These are phyloP conservation scores for Ogataea thermomethanolica DNA, from an alignment of 805 yeast genomes.

Conservation along the genomic window DNA sequence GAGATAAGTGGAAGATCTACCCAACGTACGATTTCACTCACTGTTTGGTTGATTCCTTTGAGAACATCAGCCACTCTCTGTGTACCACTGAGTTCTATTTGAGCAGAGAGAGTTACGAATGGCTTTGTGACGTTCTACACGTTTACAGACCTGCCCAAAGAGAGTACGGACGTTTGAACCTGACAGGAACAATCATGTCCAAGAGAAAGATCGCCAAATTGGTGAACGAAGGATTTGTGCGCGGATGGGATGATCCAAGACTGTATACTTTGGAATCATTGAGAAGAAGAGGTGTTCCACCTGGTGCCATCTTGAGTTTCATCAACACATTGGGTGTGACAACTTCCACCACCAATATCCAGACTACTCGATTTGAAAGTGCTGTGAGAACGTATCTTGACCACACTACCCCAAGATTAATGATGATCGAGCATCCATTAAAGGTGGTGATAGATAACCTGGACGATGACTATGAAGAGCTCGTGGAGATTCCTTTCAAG, in stretches of 20 bases:
- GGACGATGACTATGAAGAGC: constrained; percentile 67
- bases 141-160: constrained; percentile 98
- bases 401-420: constrained; percentile 87
- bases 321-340: constrained; percentile 96
- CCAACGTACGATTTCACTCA: constrained; percentile 99
- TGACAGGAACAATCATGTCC: constrained; percentile 91
- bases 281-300: constrained; percentile 97
- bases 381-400: constrained; percentile 86
- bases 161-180: constrained; percentile 94
- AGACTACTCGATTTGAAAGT: constrained; percentile 82
- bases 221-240: constrained; percentile 74
- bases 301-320: constrained; percentile 92
- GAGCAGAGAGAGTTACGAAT: constrained; percentile 93
- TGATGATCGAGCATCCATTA: constrained; percentile 88
- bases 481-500: constrained; percentile 79
- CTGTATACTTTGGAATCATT: constrained; percentile 91
- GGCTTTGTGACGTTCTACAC: constrained; percentile 94
- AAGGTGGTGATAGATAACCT: constrained; percentile 80
- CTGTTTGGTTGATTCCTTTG: constrained; percentile 97
- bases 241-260: constrained; percentile 99
- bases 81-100: constrained; percentile 94
- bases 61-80: constrained; percentile 90
- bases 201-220: constrained; percentile 94
- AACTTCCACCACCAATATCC: constrained; percentile 88
- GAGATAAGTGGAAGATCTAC: constrained; percentile 94